Evolutionary conservation across 371 early-diverging fungal genomes (phyloP).

Genomic region (Mortierella sp.): DNA sequence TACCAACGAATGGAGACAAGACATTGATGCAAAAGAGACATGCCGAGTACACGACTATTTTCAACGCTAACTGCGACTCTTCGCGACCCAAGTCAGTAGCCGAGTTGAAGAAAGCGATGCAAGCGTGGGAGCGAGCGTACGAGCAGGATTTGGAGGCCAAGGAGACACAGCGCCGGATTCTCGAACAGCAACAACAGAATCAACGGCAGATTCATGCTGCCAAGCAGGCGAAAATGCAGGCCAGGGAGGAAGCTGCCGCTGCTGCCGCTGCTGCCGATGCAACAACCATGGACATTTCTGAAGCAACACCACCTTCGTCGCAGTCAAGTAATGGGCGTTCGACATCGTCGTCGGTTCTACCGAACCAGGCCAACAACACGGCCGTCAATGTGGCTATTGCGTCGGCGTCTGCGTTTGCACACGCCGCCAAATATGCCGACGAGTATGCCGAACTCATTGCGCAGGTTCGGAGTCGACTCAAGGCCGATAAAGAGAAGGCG

Average conservation of each 20-base stretch:
- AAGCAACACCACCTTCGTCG: constrained; percentile 36
- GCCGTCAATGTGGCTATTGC: constrained; percentile 32
- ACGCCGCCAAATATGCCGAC: constrained; percentile 59
- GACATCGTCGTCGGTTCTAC: constrained; percentile 15
- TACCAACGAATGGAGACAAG: constrained; percentile 71
- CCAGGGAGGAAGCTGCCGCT: neutral
- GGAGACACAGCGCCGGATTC: constrained; percentile 18
- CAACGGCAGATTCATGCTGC: constrained; percentile 6
- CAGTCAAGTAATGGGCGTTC: constrained; percentile 22
- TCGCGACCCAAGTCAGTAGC: constrained; percentile 60
- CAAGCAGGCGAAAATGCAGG: constrained; percentile 19
- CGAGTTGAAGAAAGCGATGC: constrained; percentile 57
- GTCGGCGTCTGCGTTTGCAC: constrained; percentile 36
- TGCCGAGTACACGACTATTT: constrained; percentile 71
- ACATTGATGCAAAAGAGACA: constrained; percentile 69
- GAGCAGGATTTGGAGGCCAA: constrained; percentile 31
- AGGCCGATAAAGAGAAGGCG: constrained; percentile 34
- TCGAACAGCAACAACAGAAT: constrained; percentile 26
- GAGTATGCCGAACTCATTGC: constrained; percentile 60
- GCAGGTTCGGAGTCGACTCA: constrained; percentile 42
- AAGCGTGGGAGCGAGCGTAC: constrained; percentile 62
- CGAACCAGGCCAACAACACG: constrained; percentile 37
- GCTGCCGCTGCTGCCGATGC: constrained; percentile 25
- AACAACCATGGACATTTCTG: constrained; percentile 19
- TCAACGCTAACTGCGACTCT: constrained; percentile 75